Base-by-base conservation (phyloP, 2,329 filamentous ascomycete genomes). In the Verticillium klebahnii region DNA sequence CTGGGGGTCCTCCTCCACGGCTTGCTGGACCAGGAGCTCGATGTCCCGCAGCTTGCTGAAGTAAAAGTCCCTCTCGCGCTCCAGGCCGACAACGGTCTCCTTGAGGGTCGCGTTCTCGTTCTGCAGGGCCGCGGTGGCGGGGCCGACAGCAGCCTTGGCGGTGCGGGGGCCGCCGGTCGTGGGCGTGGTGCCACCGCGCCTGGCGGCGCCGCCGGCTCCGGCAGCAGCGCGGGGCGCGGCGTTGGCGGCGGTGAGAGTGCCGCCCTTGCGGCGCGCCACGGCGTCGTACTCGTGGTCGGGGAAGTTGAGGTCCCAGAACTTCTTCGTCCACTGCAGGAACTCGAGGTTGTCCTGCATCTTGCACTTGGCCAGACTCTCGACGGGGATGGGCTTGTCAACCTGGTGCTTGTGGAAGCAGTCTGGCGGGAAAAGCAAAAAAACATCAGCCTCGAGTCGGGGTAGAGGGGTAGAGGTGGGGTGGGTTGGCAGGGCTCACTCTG, bases 281-380 rank as follows among this genome's bases (percentile, higher is more conserved):
- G 95, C 92, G 74, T 99, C 95, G 81, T 99, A 99, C 67, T 98
- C 95, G 71, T 95, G 93, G 63, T 95, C 95, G 8, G 95, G 95
- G 78, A 92, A 99, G 83, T 97, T 93, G 74, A 97, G 92, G 73
- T 99, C 95, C 95, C 95, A 99, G 82, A 93, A 97, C 69, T 85
- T 84, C 85, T 99, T 99, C 63, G 89, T 89, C 90, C 93, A 99
- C 80, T 99, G 95, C 64, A 99, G 83, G 76, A 99, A 99, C 74
- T 98, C 95, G 70, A 99, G 90, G 81, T 99, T 99, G 78, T 99
- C 95, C 84, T 99, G 95, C 94, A 99, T 99, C 83, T 97, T 97
- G 84, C 95, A 99, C 78, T 98, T 99, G 71, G 95, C 87, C 63
- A 99, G 88, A 62, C 85, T 82, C 76, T 97, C 88, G 74, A 98